phyloP scores from a whole-genome alignment of 257 asterid species.

The Nicotiana obtusifolia region DNA sequence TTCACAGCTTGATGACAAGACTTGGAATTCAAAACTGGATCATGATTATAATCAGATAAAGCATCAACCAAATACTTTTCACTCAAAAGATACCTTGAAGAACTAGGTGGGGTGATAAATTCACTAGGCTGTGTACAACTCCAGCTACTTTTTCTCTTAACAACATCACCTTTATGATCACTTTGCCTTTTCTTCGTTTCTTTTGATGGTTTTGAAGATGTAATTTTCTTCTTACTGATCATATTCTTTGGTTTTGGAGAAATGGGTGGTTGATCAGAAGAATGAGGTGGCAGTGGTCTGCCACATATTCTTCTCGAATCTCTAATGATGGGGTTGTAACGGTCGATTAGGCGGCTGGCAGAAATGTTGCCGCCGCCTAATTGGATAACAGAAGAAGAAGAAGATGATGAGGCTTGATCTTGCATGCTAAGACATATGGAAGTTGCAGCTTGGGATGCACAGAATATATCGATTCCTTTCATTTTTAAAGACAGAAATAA shows the following conservation, averaged over 20 bases:
- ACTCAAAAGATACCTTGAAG: slow-evolving; percentile 53
- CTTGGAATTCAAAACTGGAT: slow-evolving; percentile 22
- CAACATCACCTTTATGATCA: background rate
- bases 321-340: slow-evolving; percentile 35
- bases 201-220: background rate
- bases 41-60: slow-evolving; percentile 22
- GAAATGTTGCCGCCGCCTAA: slow-evolving; percentile 21
- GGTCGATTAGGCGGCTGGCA: slow-evolving; percentile 51
- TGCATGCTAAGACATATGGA: slow-evolving; percentile 48
- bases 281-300: slow-evolving; percentile 17
- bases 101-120: slow-evolving; percentile 64
- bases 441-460: slow-evolving; percentile 57
- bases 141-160: slow-evolving; percentile 36
- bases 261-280: slow-evolving; percentile 16
- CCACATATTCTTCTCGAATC: slow-evolving; percentile 33
- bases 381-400: slow-evolving; percentile 31
- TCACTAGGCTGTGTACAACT: slow-evolving; percentile 44
- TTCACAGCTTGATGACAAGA: background rate
- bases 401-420: slow-evolving; percentile 11
- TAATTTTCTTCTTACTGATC: background rate
- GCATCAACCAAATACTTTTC: slow-evolving; percentile 31
- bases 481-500: slow-evolving; percentile 20
- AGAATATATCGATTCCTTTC: slow-evolving; percentile 57
- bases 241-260: slow-evolving; percentile 8
- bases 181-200: background rate